These are phyloP conservation scores for Penicillium aurantiogriseum DNA, from an alignment of 2,329 filamentous ascomycete species.

Conservation along the genomic window DNA sequence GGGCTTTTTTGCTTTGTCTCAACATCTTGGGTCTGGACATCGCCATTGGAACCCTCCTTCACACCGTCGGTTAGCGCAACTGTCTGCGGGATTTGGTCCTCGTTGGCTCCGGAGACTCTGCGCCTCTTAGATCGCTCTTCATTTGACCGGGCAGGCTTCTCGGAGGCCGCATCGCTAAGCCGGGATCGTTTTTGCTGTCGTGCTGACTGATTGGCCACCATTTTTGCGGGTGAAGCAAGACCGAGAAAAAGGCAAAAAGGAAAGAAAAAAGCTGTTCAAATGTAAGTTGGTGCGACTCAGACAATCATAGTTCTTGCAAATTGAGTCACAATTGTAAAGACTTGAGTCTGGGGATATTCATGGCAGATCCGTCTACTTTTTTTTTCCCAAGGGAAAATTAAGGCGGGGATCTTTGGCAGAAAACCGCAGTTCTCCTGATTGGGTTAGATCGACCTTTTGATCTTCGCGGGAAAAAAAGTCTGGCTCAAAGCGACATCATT, in stretches of 20 bases:
- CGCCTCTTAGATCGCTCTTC: conserved; percentile 34
- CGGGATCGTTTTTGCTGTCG: conserved; percentile 33
- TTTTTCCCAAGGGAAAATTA: conserved; percentile 17
- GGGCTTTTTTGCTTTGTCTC: conserved; percentile 15
- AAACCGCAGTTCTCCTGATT: conserved; percentile 9
- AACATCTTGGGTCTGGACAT: conserved; percentile 10
- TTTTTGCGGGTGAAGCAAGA: conserved; percentile 3
- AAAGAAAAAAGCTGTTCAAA: neutral
- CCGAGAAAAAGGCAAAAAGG: neutral
- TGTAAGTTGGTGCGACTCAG: neutral
- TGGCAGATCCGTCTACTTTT: conserved; percentile 19
- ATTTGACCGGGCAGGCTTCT: conserved; percentile 21
- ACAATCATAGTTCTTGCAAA: conserved; percentile 2
- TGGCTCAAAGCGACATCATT: conserved; percentile 10
- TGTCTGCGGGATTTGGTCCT: conserved; percentile 29
- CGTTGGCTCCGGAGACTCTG: conserved; percentile 27
- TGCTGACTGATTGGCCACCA: conserved; percentile 19
- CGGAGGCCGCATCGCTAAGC: conserved; percentile 27
- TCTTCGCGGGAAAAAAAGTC: conserved; percentile 9
- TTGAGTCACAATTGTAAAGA: neutral
- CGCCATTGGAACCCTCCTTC: conserved; percentile 23
- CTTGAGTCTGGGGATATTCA: conserved; percentile 2
- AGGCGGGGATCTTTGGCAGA: conserved; percentile 20
- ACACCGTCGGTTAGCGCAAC: conserved; percentile 17
- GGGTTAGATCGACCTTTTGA: conserved; percentile 8